Evolutionary conservation across 2,329 filamentous ascomycete genomes (phyloP).

Genomic region (Aspergillus fructus): DNA sequence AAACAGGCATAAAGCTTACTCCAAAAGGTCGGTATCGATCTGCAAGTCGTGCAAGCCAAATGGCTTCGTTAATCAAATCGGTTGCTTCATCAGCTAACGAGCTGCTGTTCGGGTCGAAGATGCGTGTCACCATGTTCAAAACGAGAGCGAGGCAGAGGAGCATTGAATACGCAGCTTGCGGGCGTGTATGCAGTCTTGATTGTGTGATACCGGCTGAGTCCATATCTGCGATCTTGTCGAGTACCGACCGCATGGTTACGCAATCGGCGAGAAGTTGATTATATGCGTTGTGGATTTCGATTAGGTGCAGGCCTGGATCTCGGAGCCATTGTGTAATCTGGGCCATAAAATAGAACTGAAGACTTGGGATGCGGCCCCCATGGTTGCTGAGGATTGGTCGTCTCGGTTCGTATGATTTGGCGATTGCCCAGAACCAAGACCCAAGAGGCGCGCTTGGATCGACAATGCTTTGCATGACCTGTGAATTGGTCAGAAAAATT

Average conservation of each 20-base stretch:
- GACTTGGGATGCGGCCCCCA: conserved; percentile 8
- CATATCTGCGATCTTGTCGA: conserved; percentile 3
- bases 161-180: conserved; percentile 21
- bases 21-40: conserved; percentile 22
- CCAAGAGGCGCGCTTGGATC: conserved; percentile 21
- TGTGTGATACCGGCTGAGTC: neutral
- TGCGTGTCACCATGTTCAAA: conserved; percentile 20
- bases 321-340: conserved; percentile 9
- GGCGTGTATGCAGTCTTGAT: conserved; percentile 14
- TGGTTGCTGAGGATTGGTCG: neutral
- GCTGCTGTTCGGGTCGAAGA: conserved; percentile 16
- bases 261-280: conserved; percentile 16
- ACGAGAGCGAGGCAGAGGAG: conserved; percentile 18
- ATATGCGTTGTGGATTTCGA: conserved; percentile 12
- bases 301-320: neutral
- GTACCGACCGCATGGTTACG: conserved; percentile 6
- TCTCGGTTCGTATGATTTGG: conserved; percentile 1
- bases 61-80: conserved; percentile 14
- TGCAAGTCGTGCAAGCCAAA: conserved; percentile 15
- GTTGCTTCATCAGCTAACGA: conserved; percentile 13
- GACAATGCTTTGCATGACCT: conserved; percentile 24
- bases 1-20: conserved; percentile 20
- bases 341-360: conserved; percentile 16
- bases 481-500: neutral
- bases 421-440: conserved; percentile 16